phyloP scores from a whole-genome alignment of 306 rosid species.

The Trifolium subterraneum region DNA sequence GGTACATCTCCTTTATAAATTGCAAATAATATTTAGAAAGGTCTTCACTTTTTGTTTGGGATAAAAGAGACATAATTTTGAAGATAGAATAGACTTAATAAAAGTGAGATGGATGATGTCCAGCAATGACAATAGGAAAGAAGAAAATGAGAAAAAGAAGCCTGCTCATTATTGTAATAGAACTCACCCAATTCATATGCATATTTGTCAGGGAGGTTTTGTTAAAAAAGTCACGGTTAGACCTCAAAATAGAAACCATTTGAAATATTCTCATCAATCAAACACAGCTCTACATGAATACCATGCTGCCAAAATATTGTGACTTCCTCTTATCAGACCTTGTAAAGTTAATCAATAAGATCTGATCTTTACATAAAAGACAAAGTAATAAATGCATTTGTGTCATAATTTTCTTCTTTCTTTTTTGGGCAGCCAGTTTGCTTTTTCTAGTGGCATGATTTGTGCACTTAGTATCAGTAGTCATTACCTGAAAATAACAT shows the following conservation, averaged over 20 bases:
- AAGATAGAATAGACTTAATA: neutral
- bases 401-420: conserved; percentile 36
- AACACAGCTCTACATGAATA: conserved; percentile 23
- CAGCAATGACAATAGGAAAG: conserved; percentile 19
- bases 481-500: conserved; percentile 33
- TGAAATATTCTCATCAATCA: conserved; percentile 21
- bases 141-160: conserved; percentile 30
- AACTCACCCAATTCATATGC: conserved; percentile 33
- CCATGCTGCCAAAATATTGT: neutral
- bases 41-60: conserved; percentile 1
- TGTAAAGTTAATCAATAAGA: conserved; percentile 6
- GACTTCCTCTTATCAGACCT: conserved; percentile 6
- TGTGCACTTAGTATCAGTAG: conserved; percentile 7
- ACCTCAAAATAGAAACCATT: conserved; percentile 30
- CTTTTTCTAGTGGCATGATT: conserved; percentile 44
- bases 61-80: conserved; percentile 16
- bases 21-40: neutral
- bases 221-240: conserved; percentile 23
- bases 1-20: conserved; percentile 53
- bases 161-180: conserved; percentile 17
- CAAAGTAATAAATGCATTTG: conserved; percentile 26
- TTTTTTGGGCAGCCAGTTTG: neutral
- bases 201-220: conserved; percentile 11
- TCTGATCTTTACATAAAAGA: conserved; percentile 21
- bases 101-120: conserved; percentile 26